A percentile compares a stretch with the other conserved stretches of the same genome.
Evolutionary conservation across 331 rosid species (phyloP).

Genomic region (Rosa hybrid): DNA sequence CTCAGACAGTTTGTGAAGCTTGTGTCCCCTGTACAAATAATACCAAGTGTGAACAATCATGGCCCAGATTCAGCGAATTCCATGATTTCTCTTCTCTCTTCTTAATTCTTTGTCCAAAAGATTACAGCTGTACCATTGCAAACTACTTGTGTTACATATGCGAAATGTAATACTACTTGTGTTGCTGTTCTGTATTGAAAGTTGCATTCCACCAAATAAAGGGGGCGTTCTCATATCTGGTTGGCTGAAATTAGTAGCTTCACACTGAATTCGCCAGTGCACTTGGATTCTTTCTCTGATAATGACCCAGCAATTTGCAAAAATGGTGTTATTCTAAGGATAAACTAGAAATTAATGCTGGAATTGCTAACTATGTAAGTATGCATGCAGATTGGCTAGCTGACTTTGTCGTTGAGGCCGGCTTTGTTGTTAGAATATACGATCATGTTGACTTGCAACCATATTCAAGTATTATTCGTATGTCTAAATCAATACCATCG

Average conservation of each 20-base stretch:
- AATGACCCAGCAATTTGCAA: not conserved
- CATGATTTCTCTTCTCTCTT: constrained; percentile 70
- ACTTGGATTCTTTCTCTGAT: not conserved
- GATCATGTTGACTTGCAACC: not conserved
- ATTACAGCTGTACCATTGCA: not conserved
- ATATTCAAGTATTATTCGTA: not conserved
- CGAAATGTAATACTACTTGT: not conserved
- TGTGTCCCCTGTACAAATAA: constrained; percentile 65
- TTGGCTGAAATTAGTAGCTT: not conserved
- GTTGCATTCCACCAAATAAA: not conserved
- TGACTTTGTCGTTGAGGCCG: not conserved
- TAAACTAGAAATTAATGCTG: not conserved
- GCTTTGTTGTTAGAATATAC: not conserved
- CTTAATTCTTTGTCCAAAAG: constrained; percentile 39
- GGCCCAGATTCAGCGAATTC: constrained; percentile 74
- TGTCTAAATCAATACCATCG: not conserved
- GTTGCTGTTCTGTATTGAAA: not conserved
- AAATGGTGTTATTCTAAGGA: not conserved
- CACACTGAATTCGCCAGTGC: not conserved
- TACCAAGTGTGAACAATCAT: constrained; percentile 86
- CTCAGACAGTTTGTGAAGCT: constrained; percentile 74
- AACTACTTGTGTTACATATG: too few species aligned
- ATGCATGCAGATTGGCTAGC: not conserved
- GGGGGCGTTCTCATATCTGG: not conserved
- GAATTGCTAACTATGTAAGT: not conserved